Percentiles rank a stretch among this genome's conserved stretches.
Conservation (phyloP, 108 stramenopile species). For the Fragilaria radians region DNA sequence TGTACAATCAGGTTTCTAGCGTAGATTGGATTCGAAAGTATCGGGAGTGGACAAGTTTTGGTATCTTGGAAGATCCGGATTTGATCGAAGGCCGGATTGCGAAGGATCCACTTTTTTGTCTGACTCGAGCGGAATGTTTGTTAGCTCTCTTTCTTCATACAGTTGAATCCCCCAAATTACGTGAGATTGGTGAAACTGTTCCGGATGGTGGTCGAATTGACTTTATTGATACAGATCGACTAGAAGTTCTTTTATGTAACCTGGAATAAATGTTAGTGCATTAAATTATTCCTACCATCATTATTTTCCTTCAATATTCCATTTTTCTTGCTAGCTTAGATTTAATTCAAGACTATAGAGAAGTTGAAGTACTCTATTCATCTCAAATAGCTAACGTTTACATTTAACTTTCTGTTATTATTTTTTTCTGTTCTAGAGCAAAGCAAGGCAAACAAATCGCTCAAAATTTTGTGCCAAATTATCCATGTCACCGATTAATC, state of each 20-base stretch:
- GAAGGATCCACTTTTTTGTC: constrained; percentile 60
- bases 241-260: constrained; percentile 38
- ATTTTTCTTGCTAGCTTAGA: too few species aligned
- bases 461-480: neutral
- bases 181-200: constrained; percentile 36
- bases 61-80: constrained; percentile 36
- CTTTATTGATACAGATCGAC: constrained; percentile 73
- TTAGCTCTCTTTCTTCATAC: constrained; percentile 59
- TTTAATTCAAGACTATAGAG: too few species aligned
- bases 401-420: neutral
- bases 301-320: too few species aligned
- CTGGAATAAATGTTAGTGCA: neutral
- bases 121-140: constrained; percentile 79
- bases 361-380: too few species aligned
- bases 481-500: constrained; percentile 13
- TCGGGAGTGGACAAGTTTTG: constrained; percentile 62
- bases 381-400: neutral
- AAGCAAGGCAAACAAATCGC: neutral
- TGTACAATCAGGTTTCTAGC: constrained; percentile 19
- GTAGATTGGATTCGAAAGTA: constrained; percentile 53
- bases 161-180: constrained; percentile 60
- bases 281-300: too few species aligned
- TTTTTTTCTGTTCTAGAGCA: neutral
- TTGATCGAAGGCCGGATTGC: constrained; percentile 28
- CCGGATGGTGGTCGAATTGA: constrained; percentile 63